Base-by-base conservation (phyloP, 1,284 basidiomycete species). In the Microbotryomycetes sp. region DNA sequence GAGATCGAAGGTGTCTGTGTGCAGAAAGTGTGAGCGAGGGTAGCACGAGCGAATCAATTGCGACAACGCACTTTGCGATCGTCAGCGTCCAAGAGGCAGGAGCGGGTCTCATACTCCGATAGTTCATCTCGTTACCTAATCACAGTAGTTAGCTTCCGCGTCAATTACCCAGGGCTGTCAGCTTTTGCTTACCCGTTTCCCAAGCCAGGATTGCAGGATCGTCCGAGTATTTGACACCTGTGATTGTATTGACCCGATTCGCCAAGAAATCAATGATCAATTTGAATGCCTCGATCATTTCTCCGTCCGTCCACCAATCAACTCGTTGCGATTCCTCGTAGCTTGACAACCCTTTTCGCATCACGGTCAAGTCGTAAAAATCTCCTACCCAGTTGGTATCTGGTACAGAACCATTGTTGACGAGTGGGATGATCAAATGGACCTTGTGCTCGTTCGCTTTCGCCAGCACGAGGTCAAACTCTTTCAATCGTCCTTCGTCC, bases 161-260 rank as follows among this genome's bases (percentile, higher is more conserved):
- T 45, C 30, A 28, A 4, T 49, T 27, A 26, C 18, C 49, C 55
- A 9, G 16, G 16, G 47, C 50, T 45, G 57, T 71, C 57, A 72
- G 61, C 54, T 72, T 69, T n/a, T n/a, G n/a, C n/a, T 45, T 24
- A 65, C 63, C 66, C 0, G 72, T 73, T 59, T 75, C 74, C 68
- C 71, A 73, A 4, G 72, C 71, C 24, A 73, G 61, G 46, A 75
- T 70, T 0, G 70, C 67, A 7, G 73, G 70, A 57, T 75, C 74
- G 30, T 74, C 69, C 0, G 71, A 71, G 35, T 73, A 73, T 6
- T 65, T 52, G 3, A 67, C 28, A 0, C 73, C 72, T 26, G 70
- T 74, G 60, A 75, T 57, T n/a, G 68, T 64, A 59, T 75, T 75
- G 52, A 67, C 60, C 45, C 74, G 72, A 41, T 66, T 68, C 7